Evolutionary conservation across 352 stramenopile species (phyloP).

Genomic region (Phytophthora colocasiae): DNA sequence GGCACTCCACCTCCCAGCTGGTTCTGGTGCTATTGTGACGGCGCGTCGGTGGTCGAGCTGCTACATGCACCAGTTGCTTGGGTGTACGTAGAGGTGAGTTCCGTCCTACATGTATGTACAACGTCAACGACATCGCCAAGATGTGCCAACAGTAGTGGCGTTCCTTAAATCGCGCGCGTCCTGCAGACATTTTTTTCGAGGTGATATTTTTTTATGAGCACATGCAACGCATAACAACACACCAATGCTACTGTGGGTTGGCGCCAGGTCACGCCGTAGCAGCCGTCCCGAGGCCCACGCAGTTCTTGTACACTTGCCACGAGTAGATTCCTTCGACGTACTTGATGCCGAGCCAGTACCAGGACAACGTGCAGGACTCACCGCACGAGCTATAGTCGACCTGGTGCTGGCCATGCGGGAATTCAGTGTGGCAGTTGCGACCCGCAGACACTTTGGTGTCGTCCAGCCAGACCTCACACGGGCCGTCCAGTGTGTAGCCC

Average conservation of each 20-base stretch:
- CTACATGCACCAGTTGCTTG: constrained; percentile 4
- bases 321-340: constrained; percentile 59
- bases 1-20: background rate
- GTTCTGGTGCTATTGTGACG: background rate
- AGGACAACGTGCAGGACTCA: constrained; percentile 49
- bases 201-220: constrained; percentile 25
- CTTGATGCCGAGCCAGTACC: constrained; percentile 67
- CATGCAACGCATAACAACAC: constrained; percentile 32
- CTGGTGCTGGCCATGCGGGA: constrained; percentile 41
- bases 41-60: constrained; percentile 3
- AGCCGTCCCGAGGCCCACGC: constrained; percentile 37
- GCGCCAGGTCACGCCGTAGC: constrained; percentile 17
- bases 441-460: constrained; percentile 46
- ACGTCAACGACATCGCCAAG: too few species aligned
- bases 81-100: constrained; percentile 6
- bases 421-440: constrained; percentile 55
- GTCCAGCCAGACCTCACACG: constrained; percentile 68
- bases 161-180: constrained; percentile 1
- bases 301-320: constrained; percentile 77
- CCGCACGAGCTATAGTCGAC: constrained; percentile 63
- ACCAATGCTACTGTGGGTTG: constrained; percentile 20
- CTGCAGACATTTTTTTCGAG: background rate
- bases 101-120: too few species aligned
- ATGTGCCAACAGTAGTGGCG: too few species aligned
- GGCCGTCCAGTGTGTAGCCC: constrained; percentile 65